A percentile compares a stretch with the other conserved stretches of the same genome.
Conservation (phyloP, 192 early-diverging fungal species). For the Podila verticillata region DNA sequence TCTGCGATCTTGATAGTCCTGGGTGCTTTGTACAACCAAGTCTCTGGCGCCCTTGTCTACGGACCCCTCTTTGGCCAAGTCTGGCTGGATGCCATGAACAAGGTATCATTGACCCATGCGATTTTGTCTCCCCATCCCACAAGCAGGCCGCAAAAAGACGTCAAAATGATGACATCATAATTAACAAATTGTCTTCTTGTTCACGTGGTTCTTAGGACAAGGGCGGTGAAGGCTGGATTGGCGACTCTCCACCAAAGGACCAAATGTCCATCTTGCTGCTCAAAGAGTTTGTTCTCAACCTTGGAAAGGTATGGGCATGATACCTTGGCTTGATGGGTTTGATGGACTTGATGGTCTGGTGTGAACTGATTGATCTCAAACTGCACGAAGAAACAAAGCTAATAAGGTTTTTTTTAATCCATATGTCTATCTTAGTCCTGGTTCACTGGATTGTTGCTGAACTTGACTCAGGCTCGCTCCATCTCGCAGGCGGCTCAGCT, state of each 20-base stretch:
- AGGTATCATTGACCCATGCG: conserved; percentile 10
- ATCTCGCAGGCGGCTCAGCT: conserved; percentile 42
- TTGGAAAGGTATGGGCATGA: conserved; percentile 19
- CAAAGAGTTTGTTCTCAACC: conserved; percentile 37
- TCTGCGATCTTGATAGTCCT: conserved; percentile 17
- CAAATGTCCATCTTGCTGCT: conserved; percentile 10
- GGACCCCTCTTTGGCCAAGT: conserved; percentile 50
- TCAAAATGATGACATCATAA: neutral
- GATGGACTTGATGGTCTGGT: too few relatives aligned
- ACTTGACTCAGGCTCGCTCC: conserved; percentile 45
- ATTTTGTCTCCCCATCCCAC: neutral
- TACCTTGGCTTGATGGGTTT: neutral
- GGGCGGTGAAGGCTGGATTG: conserved; percentile 26
- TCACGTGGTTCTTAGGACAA: conserved; percentile 40
- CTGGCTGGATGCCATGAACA: conserved; percentile 46
- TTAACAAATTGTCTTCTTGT: neutral
- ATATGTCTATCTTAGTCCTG: conserved; percentile 19
- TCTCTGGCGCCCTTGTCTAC: conserved; percentile 37
- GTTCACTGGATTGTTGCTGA: conserved; percentile 43
- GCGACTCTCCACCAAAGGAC: neutral
- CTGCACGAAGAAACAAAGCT: too few relatives aligned
- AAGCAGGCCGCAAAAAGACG: neutral
- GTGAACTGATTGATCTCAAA: neutral
- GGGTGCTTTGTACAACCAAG: conserved; percentile 42
- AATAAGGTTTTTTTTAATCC: neutral